phyloP scores from a whole-genome alignment of 1,284 basidiomycete species.

The Malassezia globosa region DNA sequence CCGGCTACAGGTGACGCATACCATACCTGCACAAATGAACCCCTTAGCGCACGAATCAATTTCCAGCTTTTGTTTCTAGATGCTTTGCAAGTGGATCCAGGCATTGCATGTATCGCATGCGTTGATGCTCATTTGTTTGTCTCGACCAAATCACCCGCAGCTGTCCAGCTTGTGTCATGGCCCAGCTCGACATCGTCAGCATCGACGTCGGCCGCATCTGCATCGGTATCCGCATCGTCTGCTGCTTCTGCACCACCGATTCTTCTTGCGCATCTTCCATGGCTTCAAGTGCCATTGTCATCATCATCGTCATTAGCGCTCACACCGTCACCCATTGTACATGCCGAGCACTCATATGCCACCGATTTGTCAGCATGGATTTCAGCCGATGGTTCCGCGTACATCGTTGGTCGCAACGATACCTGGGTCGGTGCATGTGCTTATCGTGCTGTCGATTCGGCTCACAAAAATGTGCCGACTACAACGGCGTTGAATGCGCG shows the following conservation, averaged over 20 bases:
- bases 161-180: slow-evolving; percentile 43
- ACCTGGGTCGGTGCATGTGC: slow-evolving; percentile 4
- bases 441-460: background rate
- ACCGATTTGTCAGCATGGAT: slow-evolving; percentile 41
- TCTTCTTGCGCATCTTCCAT: background rate
- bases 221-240: background rate
- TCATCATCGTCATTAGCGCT: too few relatives aligned
- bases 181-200: too few relatives aligned
- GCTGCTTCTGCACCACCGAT: background rate
- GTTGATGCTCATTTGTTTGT: slow-evolving; percentile 34
- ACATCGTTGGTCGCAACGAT: background rate
- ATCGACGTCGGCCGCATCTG: too few relatives aligned
- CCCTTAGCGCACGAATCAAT: slow-evolving; percentile 16
- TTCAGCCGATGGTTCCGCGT: background rate
- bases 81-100: slow-evolving; percentile 37
- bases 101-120: slow-evolving; percentile 24
- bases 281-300: too few relatives aligned
- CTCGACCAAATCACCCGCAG: slow-evolving; percentile 31
- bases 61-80: slow-evolving; percentile 31
- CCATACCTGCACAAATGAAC: background rate
- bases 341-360: slow-evolving; percentile 28
- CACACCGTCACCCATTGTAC: background rate
- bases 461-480: background rate
- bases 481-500: slow-evolving; percentile 59
- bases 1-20: slow-evolving; percentile 31